These are phyloP conservation scores for Xeromyces bisporus DNA, from an alignment of 495 filamentous ascomycete genomes.

Conservation along the genomic window DNA sequence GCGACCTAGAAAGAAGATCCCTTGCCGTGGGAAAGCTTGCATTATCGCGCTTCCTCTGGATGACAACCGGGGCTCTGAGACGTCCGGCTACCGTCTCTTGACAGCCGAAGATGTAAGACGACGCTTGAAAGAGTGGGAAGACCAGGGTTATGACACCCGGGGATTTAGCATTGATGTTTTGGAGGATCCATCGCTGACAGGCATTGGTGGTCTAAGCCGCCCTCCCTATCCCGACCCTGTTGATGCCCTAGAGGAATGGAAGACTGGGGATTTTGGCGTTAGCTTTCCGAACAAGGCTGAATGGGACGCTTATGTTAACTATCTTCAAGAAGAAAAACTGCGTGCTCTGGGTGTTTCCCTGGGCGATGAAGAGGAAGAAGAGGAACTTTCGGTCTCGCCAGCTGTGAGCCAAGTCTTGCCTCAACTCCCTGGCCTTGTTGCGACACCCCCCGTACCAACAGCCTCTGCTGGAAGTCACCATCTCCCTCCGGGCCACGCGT, in stretches of 20 bases:
- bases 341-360: conserved; percentile 72
- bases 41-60: conserved; percentile 53
- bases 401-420: conserved; percentile 41
- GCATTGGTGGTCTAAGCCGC: conserved; percentile 44
- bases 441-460: conserved; percentile 34
- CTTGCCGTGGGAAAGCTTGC: conserved; percentile 60
- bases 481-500: conserved; percentile 18
- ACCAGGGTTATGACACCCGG: conserved; percentile 54
- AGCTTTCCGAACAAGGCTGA: conserved; percentile 58
- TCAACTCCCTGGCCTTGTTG: conserved; percentile 39
- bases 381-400: conserved; percentile 60
- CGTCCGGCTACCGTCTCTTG: conserved; percentile 39
- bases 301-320: conserved; percentile 71
- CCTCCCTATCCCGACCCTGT: conserved; percentile 51
- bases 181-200: conserved; percentile 15
- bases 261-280: conserved; percentile 37
- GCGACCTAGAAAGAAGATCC: conserved; percentile 25
- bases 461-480: conserved; percentile 28
- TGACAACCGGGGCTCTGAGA: conserved; percentile 43
- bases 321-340: conserved; percentile 75
- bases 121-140: conserved; percentile 53
- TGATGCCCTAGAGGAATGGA: conserved; percentile 38
- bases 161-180: conserved; percentile 49
- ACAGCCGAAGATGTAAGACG: conserved; percentile 40
- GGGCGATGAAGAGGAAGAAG: conserved; percentile 48